Base-by-base conservation (phyloP, 1,284 basidiomycete species). In the Cerioporus squamosus region DNA sequence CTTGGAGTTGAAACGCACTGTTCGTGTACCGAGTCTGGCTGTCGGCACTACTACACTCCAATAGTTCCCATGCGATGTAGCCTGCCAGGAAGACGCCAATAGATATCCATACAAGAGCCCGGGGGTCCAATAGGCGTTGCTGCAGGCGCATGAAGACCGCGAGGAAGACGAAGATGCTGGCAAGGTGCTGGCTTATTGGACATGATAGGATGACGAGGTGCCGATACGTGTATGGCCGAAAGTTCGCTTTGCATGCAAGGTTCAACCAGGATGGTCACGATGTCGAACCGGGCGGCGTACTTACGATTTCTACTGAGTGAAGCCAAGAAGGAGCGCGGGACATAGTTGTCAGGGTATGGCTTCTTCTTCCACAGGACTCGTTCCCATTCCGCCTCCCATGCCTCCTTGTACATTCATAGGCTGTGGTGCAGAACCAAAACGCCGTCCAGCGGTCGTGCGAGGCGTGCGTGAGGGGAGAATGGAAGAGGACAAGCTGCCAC, bases 331-430 rank as follows among this genome's bases (percentile, higher is more conserved):
- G 85, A 80, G 2, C 77, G 75, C 10, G 92, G 90, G 51, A 97
- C 89, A 75, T 94, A 86, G 72, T 96, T 95, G 75, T 97, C 95
- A 15, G 91, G 86, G 70, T 83, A 91, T 5, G 83, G 78, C 69
- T 91, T 91, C 60, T 74, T 77, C 70, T 87, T 87, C 94, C 94
- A 97, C 18, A 98, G 83, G n/a, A 92, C 80, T 69, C 88, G 91
- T 70, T 89, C 85, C 92, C 94, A 97, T 64, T 76, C 69, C 44
- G 57, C 66, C 71, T 88, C 84, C 91, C 92, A 95, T 62, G 72
- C 67, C 46, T 60, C 63, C 54, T 47, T 59, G 54, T 65, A 63
- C 72, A 72, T 72, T 61, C 65, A 68, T 68, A 47, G 49, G 57
- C 55, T 39, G 53, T 40, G 33, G 56, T 31, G 29, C 26, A 57